Evolutionary conservation across 208 protist species (phyloP), one percentile per base, ranked within the genome.

Genomic region (Crithidia thermophila): DNA sequence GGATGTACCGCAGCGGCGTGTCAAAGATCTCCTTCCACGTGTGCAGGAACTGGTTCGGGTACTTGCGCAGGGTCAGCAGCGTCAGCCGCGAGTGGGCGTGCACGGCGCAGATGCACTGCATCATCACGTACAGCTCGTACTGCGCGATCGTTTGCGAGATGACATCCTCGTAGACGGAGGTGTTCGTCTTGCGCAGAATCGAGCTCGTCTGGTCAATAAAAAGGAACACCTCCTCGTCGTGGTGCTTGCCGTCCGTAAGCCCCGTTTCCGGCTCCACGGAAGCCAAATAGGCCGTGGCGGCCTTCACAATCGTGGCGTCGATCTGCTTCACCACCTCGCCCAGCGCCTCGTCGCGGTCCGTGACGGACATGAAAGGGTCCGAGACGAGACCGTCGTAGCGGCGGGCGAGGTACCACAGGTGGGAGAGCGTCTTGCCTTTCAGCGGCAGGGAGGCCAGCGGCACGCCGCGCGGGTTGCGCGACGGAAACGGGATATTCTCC

Each of bases 171-270:
- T 94, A 96, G 4, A 90, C 65, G 34, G 91, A 94, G 18, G 79
- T 75, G 23, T 57, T 72, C 20, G 73, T 77, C 50, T 88, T 88
- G 33, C 88, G 79, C 4, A 87, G 68, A 55, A 94, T 92, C 9
- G 85, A 93, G 39, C 84, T 82, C 0, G 88, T 88, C 55, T 94
- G 91, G 64, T 96, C 91, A 55, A 96, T 80, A 69, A 94, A 93
- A 23, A 96, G 79, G 72, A 96, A 96, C 23, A 87, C 75, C 63
- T 93, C 90, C 37, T 70, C 59, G 7, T 70, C 47, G 4, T 78
- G 43, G 46, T 73, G 43, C 27, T 43, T 75, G 34, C 14, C 47
- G 18, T 50, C 40, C 28, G 18, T 50, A 30, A 40, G 45, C 7
- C 34, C 42, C 18, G 46, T 60, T 37, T 68, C 69, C 21, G 75